These are phyloP conservation scores for Nakazawaea ernobii DNA, from an alignment of 805 yeast genomes.

Conservation along the genomic window DNA sequence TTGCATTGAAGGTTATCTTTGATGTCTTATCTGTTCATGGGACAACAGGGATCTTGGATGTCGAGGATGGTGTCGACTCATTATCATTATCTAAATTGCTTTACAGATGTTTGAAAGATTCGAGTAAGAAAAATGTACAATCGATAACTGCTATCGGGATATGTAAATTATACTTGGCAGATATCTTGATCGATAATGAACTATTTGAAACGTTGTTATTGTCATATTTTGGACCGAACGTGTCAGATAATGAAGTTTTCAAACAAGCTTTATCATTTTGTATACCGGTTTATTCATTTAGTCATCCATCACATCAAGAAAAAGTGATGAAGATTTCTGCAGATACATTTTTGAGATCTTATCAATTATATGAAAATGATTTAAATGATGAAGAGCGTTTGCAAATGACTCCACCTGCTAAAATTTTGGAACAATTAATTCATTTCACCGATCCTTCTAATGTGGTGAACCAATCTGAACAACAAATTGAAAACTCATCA, in stretches of 20 bases:
- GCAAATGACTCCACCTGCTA: conserved; percentile 35
- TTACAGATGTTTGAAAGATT: conserved; percentile 55
- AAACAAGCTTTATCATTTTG: conserved; percentile 82
- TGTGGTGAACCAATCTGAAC: conserved; percentile 44
- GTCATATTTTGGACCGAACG: conserved; percentile 69
- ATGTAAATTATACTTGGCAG: conserved; percentile 76
- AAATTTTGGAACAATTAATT: conserved; percentile 62
- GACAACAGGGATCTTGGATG: conserved; percentile 44
- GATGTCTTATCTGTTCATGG: conserved; percentile 82
- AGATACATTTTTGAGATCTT: conserved; percentile 59
- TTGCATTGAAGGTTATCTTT: conserved; percentile 64
- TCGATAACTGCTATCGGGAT: conserved; percentile 82
- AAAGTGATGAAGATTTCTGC: conserved; percentile 57
- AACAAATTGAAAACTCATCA: conserved; percentile 33
- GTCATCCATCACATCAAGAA: conserved; percentile 67
- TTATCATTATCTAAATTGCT: conserved; percentile 63
- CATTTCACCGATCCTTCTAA: conserved; percentile 83
- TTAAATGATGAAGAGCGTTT: conserved; percentile 26
- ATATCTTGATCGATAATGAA: conserved; percentile 64
- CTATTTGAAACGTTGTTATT: conserved; percentile 65
- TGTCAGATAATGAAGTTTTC: conserved; percentile 56
- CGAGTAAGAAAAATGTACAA: conserved; percentile 59
- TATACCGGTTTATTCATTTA: conserved; percentile 80
- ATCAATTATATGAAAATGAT: conserved; percentile 30
- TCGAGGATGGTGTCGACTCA: conserved; percentile 53